Evolutionary conservation across 139 green algal species (phyloP).

Genomic region (Chlamydomonas urium): DNA sequence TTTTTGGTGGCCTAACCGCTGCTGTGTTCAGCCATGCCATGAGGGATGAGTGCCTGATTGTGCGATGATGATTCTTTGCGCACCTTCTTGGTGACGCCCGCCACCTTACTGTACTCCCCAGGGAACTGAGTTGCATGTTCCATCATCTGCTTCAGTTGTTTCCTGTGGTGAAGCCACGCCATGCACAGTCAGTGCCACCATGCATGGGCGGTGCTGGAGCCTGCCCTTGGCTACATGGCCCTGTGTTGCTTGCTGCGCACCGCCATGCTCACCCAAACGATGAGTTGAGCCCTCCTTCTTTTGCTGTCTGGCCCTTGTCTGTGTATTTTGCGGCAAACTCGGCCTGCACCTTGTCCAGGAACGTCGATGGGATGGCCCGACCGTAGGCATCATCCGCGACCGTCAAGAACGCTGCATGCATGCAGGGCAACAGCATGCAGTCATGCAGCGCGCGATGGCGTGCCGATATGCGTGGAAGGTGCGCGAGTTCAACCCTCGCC

Average conservation of each 20-base stretch:
- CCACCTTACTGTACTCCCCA: slow-evolving; percentile 85
- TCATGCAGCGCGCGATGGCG: no score
- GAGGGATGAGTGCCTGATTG: no score
- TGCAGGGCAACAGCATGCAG: no score
- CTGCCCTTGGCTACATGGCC: no score
- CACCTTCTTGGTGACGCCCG: slow-evolving; percentile 84
- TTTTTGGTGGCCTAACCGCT: neutral
- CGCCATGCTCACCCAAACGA: slow-evolving; percentile 64
- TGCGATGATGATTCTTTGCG: no score
- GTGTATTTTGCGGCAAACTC: slow-evolving; percentile 78
- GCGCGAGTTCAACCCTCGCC: no score
- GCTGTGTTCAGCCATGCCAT: no score
- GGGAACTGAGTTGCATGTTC: slow-evolving; percentile 83
- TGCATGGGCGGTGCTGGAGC: no score
- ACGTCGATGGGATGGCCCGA: slow-evolving; percentile 86
- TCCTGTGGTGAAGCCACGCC: slow-evolving; percentile 38
- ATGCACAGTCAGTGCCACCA: no score
- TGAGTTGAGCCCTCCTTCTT: slow-evolving; percentile 49
- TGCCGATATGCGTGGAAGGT: no score
- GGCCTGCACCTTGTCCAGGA: slow-evolving; percentile 74
- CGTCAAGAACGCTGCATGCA: slow-evolving; percentile 84
- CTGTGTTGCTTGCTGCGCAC: no score
- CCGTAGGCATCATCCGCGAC: slow-evolving; percentile 88
- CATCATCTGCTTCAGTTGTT: slow-evolving; percentile 85
- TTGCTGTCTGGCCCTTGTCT: slow-evolving; percentile 55